A percentile compares a stretch with the other conserved stretches of the same genome.
These are phyloP conservation scores for Murraya koenigii DNA, from an alignment of 345 rosid genomes.

Conservation along the genomic window DNA sequence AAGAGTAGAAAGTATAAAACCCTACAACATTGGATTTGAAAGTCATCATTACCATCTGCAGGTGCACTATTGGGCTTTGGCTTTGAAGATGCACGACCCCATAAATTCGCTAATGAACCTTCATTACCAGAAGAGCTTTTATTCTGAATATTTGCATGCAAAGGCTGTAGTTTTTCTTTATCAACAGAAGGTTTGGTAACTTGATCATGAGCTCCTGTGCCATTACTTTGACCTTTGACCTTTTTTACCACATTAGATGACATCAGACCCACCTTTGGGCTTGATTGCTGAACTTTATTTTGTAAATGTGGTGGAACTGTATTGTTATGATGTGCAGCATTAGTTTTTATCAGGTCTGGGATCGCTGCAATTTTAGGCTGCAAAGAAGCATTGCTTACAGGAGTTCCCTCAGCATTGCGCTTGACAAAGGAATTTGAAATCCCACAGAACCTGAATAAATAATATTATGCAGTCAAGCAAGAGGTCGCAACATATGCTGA, in stretches of 20 bases:
- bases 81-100: constrained; percentile 74
- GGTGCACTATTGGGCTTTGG: constrained; percentile 37
- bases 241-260: constrained; percentile 27
- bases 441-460: constrained; percentile 70
- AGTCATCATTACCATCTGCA: constrained; percentile 19
- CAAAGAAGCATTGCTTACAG: constrained; percentile 29
- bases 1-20: not conserved
- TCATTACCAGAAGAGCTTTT: constrained; percentile 47
- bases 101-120: constrained; percentile 63
- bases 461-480: constrained; percentile 1
- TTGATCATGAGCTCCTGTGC: constrained; percentile 30
- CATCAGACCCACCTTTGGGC: constrained; percentile 32
- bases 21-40: constrained; percentile 13
- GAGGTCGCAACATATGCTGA: not conserved
- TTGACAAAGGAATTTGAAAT: constrained; percentile 63
- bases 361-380: constrained; percentile 32
- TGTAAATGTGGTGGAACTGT: constrained; percentile 28
- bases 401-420: constrained; percentile 45
- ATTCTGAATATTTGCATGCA: constrained; percentile 36
- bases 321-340: constrained; percentile 21
- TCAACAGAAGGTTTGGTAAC: constrained; percentile 36
- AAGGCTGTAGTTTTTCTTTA: constrained; percentile 39
- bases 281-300: constrained; percentile 39
- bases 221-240: constrained; percentile 35
- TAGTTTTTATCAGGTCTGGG: constrained; percentile 34